These are phyloP conservation scores for Talaromyces verruculosus DNA, from an alignment of 2,329 filamentous ascomycete species.

Conservation along the genomic window DNA sequence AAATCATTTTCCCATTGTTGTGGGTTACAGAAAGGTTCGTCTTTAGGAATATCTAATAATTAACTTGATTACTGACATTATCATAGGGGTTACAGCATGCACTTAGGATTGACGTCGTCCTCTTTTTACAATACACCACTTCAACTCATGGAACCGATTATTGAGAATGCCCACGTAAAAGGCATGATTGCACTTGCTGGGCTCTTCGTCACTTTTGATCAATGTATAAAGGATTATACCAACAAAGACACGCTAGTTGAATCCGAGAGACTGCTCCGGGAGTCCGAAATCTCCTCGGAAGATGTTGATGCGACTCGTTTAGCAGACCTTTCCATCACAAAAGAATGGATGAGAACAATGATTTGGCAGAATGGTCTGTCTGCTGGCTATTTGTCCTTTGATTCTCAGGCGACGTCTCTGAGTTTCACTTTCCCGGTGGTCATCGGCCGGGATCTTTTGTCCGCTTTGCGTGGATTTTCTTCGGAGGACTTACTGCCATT, in stretches of 20 bases:
- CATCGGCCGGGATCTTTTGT: conserved; percentile 30
- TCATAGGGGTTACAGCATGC: conserved; percentile 34
- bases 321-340: conserved; percentile 33
- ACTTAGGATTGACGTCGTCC: conserved; percentile 31
- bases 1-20: conserved; percentile 30
- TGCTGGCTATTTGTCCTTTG: conserved; percentile 30
- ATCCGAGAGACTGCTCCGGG: conserved; percentile 27
- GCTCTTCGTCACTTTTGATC: conserved; percentile 31
- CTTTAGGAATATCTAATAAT: not conserved
- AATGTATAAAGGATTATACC: conserved; percentile 20
- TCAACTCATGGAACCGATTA: not conserved
- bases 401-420: conserved; percentile 25
- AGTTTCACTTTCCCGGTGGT: conserved; percentile 30
- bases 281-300: conserved; percentile 21
- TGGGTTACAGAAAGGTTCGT: conserved; percentile 36
- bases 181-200: conserved; percentile 29
- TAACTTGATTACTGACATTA: not conserved
- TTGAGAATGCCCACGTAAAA: conserved; percentile 25
- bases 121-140: conserved; percentile 24
- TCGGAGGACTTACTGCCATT: conserved; percentile 32
- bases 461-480: conserved; percentile 27
- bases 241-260: conserved; percentile 23
- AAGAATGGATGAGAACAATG: conserved; percentile 36
- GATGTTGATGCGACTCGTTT: conserved; percentile 26
- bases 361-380: conserved; percentile 35